Conservation (phyloP, 78 protist genomes). For the Monocercomonoides exilis region DNA sequence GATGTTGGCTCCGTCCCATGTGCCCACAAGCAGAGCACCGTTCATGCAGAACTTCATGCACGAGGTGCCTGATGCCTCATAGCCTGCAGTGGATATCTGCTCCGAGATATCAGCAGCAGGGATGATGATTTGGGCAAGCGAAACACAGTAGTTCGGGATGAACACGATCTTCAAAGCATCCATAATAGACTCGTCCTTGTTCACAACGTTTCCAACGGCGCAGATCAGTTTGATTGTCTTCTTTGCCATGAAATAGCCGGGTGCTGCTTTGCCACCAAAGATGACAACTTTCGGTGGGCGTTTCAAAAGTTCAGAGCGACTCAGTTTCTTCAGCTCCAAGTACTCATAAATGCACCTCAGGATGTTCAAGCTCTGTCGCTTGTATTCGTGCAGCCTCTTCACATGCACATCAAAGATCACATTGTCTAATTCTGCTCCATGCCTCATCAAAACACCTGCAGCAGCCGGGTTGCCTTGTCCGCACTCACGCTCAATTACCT, state of each 20-base stretch:
- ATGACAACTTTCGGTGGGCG: conserved; percentile 63
- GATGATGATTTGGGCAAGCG: conserved; percentile 79
- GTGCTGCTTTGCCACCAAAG: conserved; percentile 90
- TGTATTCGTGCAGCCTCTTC: conserved; percentile 94
- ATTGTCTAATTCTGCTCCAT: conserved; percentile 53
- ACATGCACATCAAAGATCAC: conserved; percentile 81
- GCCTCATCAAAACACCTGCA: no score
- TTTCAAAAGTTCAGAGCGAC: background rate
- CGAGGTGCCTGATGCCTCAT: conserved; percentile 88
- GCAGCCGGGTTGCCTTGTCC: no score
- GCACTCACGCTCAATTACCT: conserved; percentile 43
- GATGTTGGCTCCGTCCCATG: conserved; percentile 89
- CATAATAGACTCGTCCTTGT: conserved; percentile 62
- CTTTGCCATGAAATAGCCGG: conserved; percentile 87
- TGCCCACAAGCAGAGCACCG: conserved; percentile 83
- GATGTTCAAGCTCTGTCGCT: conserved; percentile 81
- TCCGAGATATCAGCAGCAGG: conserved; percentile 84
- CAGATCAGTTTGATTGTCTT: conserved; percentile 73
- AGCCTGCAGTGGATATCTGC: conserved; percentile 87
- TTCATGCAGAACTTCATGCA: conserved; percentile 84
- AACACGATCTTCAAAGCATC: conserved; percentile 68
- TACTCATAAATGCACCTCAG: conserved; percentile 16
- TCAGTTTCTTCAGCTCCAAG: background rate
- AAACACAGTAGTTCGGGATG: conserved; percentile 79
- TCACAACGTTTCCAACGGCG: conserved; percentile 67